Evolutionary conservation across 441 rosid genomes (phyloP), one percentile per base, ranked within the genome.

Genomic region (Rhodomyrtus psidioides): DNA sequence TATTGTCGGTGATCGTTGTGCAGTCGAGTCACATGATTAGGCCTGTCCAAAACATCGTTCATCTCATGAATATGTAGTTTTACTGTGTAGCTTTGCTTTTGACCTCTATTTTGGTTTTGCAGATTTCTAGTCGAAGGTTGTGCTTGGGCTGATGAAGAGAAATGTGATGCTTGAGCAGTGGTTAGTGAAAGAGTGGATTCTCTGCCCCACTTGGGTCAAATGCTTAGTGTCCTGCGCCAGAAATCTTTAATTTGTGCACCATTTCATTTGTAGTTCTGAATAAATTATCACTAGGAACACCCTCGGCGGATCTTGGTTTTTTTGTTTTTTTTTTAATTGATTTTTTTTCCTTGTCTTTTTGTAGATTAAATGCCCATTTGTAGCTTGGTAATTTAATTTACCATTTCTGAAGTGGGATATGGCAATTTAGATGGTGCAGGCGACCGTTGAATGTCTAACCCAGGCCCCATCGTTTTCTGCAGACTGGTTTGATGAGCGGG

Each of bases 121-220:
- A 86, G 91, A 81, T 74, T 44, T 51, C 59, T 44, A 57, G 56
- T 83, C 53, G 23, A 83, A 74, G 57, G n/a, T 70, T 39, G 82
- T 85, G 86, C 88, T 86, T 83, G 83, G 84, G 91, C 83, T 83
- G 91, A 88, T 58, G 89, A 57, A 56, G 88, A 82, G 26, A 53
- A 57, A 51, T 60, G 87, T 84, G 92, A 85, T 60, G 89, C 91
- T 88, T 39, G 87, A 86, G 89, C 88, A 15, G 51, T 65, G 49
- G 49, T 65, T 10, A 65, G n/a, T 10, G 79, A 21, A 21, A 10
- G 54, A 34, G 79, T 10, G 79, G 79, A 19, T 70, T 70, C 8
- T 21, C n/a, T 23, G 16, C n/a, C 26, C 26, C 46, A 54, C 49
- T 8, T 2, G 44, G 44, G 46, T 17, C 26, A 28, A 30, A 17